Conservation (phyloP, 2,329 filamentous ascomycete genomes). For the Ilyonectria sp. region DNA sequence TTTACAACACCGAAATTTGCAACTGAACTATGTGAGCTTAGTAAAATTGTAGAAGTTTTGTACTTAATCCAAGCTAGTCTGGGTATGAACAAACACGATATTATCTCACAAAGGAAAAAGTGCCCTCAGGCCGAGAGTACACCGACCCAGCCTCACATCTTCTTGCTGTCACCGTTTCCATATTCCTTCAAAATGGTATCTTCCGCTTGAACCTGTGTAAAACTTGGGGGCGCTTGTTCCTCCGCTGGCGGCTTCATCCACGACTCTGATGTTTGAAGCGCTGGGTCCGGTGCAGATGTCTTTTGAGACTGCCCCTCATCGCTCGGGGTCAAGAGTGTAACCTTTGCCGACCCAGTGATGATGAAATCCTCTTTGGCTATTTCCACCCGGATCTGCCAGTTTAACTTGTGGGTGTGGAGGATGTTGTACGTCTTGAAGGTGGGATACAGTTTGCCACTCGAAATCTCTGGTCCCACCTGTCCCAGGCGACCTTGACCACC, state of each 20-base stretch:
- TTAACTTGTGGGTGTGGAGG: slow-evolving; percentile 38
- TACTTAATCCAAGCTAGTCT: too few species aligned
- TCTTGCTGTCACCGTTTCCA: not conserved
- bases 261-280: not conserved
- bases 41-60: too few species aligned
- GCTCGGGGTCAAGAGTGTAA: slow-evolving; percentile 19
- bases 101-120: too few species aligned
- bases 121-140: too few species aligned
- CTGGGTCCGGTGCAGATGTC: not conserved
- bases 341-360: not conserved
- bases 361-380: not conserved
- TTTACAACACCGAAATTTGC: too few species aligned
- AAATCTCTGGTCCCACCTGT: not conserved
- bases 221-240: slow-evolving; percentile 7
- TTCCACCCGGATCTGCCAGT: slow-evolving; percentile 32
- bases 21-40: too few species aligned
- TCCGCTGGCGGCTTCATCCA: slow-evolving; percentile 24
- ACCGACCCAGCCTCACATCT: not conserved
- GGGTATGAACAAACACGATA: too few species aligned
- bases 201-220: slow-evolving; percentile 11
- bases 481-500: not conserved
- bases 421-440: slow-evolving; percentile 48
- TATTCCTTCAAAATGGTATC: not conserved
- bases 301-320: not conserved
- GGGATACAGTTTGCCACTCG: slow-evolving; percentile 24